phyloP scores from a whole-genome alignment of 2,329 filamentous ascomycete genomes.

The Alternaria panax region DNA sequence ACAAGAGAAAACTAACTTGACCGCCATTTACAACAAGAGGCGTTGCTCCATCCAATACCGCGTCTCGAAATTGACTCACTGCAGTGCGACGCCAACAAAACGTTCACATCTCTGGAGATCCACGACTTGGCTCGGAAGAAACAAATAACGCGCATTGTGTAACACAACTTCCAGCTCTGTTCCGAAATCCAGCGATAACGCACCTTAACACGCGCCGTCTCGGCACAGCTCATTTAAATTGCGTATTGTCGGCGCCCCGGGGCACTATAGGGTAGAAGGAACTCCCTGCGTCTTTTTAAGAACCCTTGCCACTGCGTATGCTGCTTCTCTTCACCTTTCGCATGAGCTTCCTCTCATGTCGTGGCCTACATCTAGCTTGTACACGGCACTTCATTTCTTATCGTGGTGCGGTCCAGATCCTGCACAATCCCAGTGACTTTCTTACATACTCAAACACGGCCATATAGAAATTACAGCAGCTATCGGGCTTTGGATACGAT shows the following conservation, averaged over 20 bases:
- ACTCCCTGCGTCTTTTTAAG: slow-evolving; percentile 16
- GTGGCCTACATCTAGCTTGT: neutral
- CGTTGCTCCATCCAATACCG: slow-evolving; percentile 22
- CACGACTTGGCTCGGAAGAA: slow-evolving; percentile 15
- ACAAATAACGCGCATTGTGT: slow-evolving; percentile 22
- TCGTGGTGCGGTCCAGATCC: neutral
- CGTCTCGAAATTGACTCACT: slow-evolving; percentile 16
- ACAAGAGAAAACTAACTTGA: too few species aligned
- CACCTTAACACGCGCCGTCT: slow-evolving; percentile 15
- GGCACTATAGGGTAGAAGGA: slow-evolving; percentile 16
- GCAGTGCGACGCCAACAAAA: slow-evolving; percentile 30
- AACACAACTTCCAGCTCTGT: slow-evolving; percentile 28
- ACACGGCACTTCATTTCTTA: neutral
- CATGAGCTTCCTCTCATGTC: neutral
- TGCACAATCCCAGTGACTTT: neutral
- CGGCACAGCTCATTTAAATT: slow-evolving; percentile 11
- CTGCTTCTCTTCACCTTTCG: neutral
- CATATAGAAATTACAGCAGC: neutral
- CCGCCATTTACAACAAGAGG: slow-evolving; percentile 1
- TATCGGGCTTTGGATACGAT: neutral
- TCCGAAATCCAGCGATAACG: slow-evolving; percentile 20
- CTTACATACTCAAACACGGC: neutral
- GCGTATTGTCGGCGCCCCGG: slow-evolving; percentile 24
- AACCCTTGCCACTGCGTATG: slow-evolving; percentile 25
- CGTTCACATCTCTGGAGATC: slow-evolving; percentile 13